Base-by-base conservation (phyloP, 2,329 filamentous ascomycete genomes). In the Alternaria novae-zelandiae region DNA sequence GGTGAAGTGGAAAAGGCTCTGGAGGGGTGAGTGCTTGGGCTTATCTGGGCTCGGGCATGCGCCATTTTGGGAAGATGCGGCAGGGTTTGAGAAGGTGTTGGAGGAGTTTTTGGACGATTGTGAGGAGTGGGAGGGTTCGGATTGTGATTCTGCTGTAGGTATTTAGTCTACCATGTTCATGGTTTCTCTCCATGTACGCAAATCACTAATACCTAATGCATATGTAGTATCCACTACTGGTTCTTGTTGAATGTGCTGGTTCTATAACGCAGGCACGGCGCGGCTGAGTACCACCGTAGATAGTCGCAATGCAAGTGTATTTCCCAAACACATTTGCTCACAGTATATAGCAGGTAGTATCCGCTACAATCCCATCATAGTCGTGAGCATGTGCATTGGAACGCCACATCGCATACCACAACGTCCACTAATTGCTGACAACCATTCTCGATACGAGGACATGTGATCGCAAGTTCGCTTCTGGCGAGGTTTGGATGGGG, bases 21-120 rank as follows among this genome's bases (percentile, higher is more conserved):
- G 75, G 76, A 67, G 64, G 50, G 71, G 70, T 2, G 63, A 70
- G 63, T 74, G 70, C 51, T n/a, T 75, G 6, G 57, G 68, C 23
- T n/a, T 78, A 50, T 62, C 71, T 12, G 72, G 73, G 4, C 54
- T 67, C 59, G 59, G 67, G 32, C 76, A 78, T 67, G 72, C 75
- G 44, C 76, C 76, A 8, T 78, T 78, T 50, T 78, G 73, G 72
- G 76, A 74, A 55, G 63, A 67, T 54, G 68, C 70, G 10, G 30
- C 49, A 15, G 54, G 41, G 7, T 73, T 71, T 44, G 70, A 69
- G 56, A 43, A 17, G 25, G 9, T 72, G 9, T 45, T 75, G 13
- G 20, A 55, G 46, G 65, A 71, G 45, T 75, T 75, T 45, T 26
- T 70, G 55, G 46, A n/a, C 12, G 67, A 70, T 53, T 67, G 57